Percentiles rank a stretch among this genome's conserved stretches.
Conservation (phyloP, 1,284 basidiomycete species). For the Lignosus rhinocerotis region DNA sequence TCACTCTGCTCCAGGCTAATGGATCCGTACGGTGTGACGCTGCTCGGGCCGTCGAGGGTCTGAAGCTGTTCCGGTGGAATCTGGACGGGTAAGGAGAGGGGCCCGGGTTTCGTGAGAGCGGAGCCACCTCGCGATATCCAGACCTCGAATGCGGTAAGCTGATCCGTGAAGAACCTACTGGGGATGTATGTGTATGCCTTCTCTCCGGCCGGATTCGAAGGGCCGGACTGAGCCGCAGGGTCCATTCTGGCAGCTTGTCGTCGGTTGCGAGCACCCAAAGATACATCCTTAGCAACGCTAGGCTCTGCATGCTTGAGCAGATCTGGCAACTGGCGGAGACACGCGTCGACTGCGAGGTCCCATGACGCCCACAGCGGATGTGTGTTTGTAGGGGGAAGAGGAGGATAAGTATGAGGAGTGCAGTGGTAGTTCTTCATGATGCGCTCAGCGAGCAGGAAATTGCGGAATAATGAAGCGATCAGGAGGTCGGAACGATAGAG, state of each 20-base stretch:
- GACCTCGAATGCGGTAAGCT: constrained; percentile 96
- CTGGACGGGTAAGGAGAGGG: constrained; percentile 62
- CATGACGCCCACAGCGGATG: constrained; percentile 96
- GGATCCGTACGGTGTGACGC: constrained; percentile 13
- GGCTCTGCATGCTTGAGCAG: constrained; percentile 68
- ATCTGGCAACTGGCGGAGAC: constrained; percentile 88
- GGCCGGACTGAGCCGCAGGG: constrained; percentile 25
- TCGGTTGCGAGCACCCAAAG: constrained; percentile 33
- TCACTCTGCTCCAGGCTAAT: constrained; percentile 31
- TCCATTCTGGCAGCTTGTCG: constrained; percentile 27
- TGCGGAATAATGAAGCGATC: constrained; percentile 94
- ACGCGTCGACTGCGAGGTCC: constrained; percentile 98
- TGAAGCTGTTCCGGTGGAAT: constrained; percentile 33
- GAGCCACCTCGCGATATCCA: constrained; percentile 95
- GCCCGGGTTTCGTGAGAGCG: constrained; percentile 75
- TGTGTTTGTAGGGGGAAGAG: constrained; percentile 92
- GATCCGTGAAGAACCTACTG: constrained; percentile 96
- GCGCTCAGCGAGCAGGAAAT: constrained; percentile 94
- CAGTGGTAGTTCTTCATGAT: constrained; percentile 99
- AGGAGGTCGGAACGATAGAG: constrained; percentile 95
- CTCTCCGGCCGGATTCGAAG: constrained; percentile 41
- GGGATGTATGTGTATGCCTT: constrained; percentile 74
- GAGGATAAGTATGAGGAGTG: constrained; percentile 92
- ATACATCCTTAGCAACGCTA: constrained; percentile 34
- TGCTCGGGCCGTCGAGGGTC: constrained; percentile 21